phyloP scores from a whole-genome alignment of 116 monocot species.

The Dioscorea cayenensis region DNA sequence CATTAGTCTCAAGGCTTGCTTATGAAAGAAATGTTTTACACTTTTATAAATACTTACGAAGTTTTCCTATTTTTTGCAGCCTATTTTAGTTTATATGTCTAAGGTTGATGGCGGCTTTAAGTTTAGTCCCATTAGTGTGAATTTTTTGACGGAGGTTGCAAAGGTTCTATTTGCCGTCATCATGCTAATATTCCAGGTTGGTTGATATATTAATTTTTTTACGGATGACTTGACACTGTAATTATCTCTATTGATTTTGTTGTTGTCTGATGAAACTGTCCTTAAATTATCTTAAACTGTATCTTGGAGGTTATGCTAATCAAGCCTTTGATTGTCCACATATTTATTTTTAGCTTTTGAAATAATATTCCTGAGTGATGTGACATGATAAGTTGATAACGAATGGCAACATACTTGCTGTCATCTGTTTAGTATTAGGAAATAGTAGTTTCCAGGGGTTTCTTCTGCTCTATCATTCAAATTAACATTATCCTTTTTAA shows the following conservation, averaged over 20 bases:
- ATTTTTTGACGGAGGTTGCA: conserved; percentile 82
- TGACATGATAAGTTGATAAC: too few relatives aligned
- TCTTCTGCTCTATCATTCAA: too few relatives aligned
- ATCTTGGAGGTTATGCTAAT: too few relatives aligned
- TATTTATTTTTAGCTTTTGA: too few relatives aligned
- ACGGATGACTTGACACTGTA: too few relatives aligned
- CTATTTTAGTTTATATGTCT: conserved; percentile 90
- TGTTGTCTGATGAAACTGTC: too few relatives aligned
- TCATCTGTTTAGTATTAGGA: neutral
- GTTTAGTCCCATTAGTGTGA: conserved; percentile 95
- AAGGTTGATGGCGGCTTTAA: conserved; percentile 93
- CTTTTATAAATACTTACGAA: neutral
- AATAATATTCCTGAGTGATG: too few relatives aligned
- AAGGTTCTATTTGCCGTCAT: conserved; percentile 86
- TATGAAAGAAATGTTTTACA: neutral
- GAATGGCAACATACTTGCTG: too few relatives aligned
- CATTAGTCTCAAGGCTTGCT: neutral
- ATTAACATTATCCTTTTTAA: neutral
- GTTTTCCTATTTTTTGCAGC: conserved; percentile 41
- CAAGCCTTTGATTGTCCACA: too few relatives aligned
- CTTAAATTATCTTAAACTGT: too few relatives aligned
- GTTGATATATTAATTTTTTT: neutral
- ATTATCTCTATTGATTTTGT: too few relatives aligned
- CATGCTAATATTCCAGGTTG: conserved; percentile 90
- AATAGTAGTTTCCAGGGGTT: neutral